phyloP scores from a whole-genome alignment of 1,284 basidiomycete genomes.

The Cutaneotrichosporon dermatis region DNA sequence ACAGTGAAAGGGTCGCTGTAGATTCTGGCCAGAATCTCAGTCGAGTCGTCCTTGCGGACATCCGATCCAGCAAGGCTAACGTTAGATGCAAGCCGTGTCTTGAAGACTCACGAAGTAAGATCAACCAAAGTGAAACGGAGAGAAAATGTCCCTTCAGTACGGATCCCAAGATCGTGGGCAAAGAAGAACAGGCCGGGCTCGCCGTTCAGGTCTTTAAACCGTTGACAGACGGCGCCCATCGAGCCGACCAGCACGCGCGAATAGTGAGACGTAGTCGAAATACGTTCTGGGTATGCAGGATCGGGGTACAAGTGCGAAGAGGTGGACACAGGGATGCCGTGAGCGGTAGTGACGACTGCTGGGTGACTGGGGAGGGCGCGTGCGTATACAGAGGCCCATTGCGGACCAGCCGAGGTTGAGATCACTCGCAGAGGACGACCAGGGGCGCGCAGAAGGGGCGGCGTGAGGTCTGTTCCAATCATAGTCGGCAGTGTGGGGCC shows the following conservation, averaged over 20 bases:
- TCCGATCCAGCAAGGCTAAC: conserved; percentile 1
- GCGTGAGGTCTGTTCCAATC: conserved; percentile 10
- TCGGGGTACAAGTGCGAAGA: conserved; percentile 11
- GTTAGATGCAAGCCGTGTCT: background rate
- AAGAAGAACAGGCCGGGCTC: conserved; percentile 80
- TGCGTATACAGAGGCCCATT: conserved; percentile 11
- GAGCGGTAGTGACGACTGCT: conserved; percentile 5
- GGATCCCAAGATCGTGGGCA: conserved; percentile 78
- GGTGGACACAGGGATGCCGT: conserved; percentile 4
- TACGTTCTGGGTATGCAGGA: conserved; percentile 22
- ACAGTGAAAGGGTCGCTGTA: conserved; percentile 86
- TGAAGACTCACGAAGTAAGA: conserved; percentile 28
- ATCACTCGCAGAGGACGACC: conserved; percentile 10
- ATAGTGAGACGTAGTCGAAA: conserved; percentile 60
- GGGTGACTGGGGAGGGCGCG: conserved; percentile 6
- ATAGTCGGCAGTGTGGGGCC: conserved; percentile 5
- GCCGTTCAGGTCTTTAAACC: conserved; percentile 73
- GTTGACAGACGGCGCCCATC: conserved; percentile 74
- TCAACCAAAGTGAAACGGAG: conserved; percentile 43
- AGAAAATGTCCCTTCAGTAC: conserved; percentile 65
- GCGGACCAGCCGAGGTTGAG: conserved; percentile 1
- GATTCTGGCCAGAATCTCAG: conserved; percentile 70
- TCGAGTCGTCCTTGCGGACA: conserved; percentile 24
- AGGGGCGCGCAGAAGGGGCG: background rate
- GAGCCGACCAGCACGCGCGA: conserved; percentile 83